These are phyloP conservation scores for Plasmodium coatneyi DNA, from an alignment of 169 alveolate species.

Conservation along the genomic window DNA sequence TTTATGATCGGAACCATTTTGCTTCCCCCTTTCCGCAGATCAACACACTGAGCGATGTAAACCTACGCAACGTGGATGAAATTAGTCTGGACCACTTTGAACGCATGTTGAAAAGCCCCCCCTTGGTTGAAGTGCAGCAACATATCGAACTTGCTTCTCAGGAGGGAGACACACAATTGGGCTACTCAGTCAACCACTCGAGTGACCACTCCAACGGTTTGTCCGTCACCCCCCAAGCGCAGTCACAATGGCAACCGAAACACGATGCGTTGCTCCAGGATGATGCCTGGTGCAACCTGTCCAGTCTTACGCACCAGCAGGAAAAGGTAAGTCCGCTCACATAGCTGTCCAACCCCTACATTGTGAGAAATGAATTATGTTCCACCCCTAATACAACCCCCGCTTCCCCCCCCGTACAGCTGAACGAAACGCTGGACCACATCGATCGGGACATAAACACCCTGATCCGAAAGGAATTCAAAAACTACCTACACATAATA, in stretches of 20 bases:
- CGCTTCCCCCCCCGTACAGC: background rate
- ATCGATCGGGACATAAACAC: background rate
- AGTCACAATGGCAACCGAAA: background rate
- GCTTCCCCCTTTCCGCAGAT: background rate
- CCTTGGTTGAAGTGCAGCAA: background rate
- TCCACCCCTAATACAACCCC: background rate
- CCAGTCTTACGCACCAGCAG: background rate
- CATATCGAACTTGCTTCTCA: background rate
- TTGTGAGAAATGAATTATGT: background rate
- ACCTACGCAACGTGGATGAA: background rate
- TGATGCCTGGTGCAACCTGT: background rate
- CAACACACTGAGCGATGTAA: slow-evolving; percentile 1
- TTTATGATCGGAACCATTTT: background rate
- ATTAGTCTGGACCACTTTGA: background rate
- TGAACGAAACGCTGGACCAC: slow-evolving; percentile 1
- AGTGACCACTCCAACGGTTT: background rate
- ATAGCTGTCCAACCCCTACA: background rate
- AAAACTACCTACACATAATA: background rate
- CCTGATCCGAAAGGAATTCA: background rate
- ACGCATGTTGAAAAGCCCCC: background rate
- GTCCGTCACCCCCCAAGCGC: background rate
- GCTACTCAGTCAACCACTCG: background rate
- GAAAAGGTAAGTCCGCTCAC: background rate
- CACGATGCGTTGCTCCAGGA: background rate
- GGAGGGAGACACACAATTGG: background rate